Evolutionary conservation across 139 green algal genomes (phyloP), one percentile per base, ranked within the genome.

Genomic region (Yamagishiella unicocca): DNA sequence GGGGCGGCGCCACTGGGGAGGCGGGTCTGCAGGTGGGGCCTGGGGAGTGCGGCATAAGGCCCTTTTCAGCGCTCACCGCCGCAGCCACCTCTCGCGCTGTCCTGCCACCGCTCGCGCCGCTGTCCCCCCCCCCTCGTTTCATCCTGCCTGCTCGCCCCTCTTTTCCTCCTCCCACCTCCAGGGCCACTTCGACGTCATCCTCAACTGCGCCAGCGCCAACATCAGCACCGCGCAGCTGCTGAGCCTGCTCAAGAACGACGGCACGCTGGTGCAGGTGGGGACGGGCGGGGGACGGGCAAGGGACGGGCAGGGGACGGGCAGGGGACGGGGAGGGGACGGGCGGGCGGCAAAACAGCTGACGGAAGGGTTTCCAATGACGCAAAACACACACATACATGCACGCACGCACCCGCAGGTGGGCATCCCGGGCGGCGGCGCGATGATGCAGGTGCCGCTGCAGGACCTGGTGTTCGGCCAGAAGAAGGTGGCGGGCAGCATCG

Each of bases 381-480:
- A n/a, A n/a, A n/a, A n/a, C n/a, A n/a, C n/a, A n/a, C n/a, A n/a
- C n/a, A n/a, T n/a, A n/a, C n/a, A n/a, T n/a, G n/a, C n/a, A n/a
- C n/a, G n/a, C n/a, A n/a, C n/a, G n/a, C n/a, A n/a, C n/a, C n/a
- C n/a, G 76, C 89, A 92, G 89, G 80, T 88, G 53, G 89, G 89
- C 43, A 92, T 92, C 61, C 89, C 89, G 19, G 86, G 89, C 5
- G 86, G 86, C 38, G 46, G 53, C 31, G 75, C 82, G 17, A 3
- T 54, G 29, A 88, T 90, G 54, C 37, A 42, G 0, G 85, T 90
- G 37, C 73, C 80, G 37, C 61, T 92, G 76, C 85, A 90, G 67
- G 84, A 90, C 53, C 66, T 90, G 29, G 90, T 93, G 50, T 91
- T 91, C 82, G 83, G 87, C 4, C 90, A 93, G 83, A 91, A 90